Evolutionary conservation across 1,284 basidiomycete species (phyloP).

Genomic region (Pyrrhoderma lamaoense): DNA sequence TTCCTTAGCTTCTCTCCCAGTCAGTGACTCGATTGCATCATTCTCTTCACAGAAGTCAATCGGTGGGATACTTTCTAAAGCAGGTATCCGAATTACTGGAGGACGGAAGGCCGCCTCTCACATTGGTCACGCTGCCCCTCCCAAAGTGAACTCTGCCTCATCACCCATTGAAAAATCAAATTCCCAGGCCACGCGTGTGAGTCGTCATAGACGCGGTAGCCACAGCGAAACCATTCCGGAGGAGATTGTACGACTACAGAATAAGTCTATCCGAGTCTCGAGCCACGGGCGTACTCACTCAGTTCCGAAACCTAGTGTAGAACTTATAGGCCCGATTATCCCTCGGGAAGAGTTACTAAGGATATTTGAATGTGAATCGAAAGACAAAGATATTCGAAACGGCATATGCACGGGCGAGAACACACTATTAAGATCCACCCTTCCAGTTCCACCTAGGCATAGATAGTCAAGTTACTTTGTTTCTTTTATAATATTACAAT

Average conservation of each 20-base stretch:
- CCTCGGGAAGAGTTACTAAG: constrained; percentile 5
- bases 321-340: constrained; percentile 11
- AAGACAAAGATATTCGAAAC: not conserved
- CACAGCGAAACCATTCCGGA: constrained; percentile 13
- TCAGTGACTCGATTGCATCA: not conserved
- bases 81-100: not conserved
- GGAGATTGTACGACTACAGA: constrained; percentile 1
- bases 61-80: constrained; percentile 1
- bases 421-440: constrained; percentile 1
- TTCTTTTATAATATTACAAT: no score
- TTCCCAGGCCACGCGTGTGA: not conserved
- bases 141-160: not conserved
- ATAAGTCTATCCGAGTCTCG: not conserved
- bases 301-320: not conserved
- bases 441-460: constrained; percentile 10
- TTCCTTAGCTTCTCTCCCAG: not conserved
- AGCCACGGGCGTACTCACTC: not conserved
- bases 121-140: not conserved
- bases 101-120: not conserved
- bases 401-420: not conserved
- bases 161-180: not conserved
- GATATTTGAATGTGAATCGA: constrained; percentile 6
- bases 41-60: not conserved
- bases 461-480: no score
- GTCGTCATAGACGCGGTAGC: constrained; percentile 9